Conservation (phyloP, 805 yeast species). For the Millerozyma miso region DNA sequence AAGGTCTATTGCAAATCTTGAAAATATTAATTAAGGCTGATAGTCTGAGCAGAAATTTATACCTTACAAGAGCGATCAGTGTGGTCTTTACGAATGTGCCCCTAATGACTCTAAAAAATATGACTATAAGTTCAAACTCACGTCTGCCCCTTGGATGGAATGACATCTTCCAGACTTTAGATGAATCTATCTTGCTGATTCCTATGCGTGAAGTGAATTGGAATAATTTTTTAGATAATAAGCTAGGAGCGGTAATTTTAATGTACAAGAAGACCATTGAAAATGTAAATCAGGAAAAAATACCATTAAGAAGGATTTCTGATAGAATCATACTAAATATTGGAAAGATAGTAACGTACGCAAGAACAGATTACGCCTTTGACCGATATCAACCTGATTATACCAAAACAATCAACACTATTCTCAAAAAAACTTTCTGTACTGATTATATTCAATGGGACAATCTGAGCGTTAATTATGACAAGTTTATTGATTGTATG, state of each 20-base stretch:
- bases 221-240: background rate
- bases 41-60: conserved; percentile 6
- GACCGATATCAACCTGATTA: background rate
- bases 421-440: background rate
- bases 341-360: background rate
- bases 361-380: background rate
- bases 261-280: background rate
- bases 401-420: background rate
- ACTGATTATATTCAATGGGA: background rate
- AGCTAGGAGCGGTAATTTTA: background rate
- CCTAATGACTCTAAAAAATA: background rate
- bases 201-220: conserved; percentile 1
- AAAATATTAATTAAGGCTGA: conserved; percentile 4
- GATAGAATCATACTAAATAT: conserved; percentile 1
- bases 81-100: background rate
- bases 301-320: background rate
- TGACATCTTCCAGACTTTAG: conserved; percentile 2
- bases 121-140: background rate
- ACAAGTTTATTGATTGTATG: background rate
- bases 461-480: background rate
- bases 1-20: background rate
- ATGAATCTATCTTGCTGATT: conserved; percentile 5
- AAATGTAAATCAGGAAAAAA: background rate
- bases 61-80: conserved; percentile 2
- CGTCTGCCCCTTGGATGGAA: conserved; percentile 1